Evolutionary conservation across 1,284 basidiomycete genomes (phyloP), one percentile per base, ranked within the genome.

Genomic region (Chalciporus piperatoides): DNA sequence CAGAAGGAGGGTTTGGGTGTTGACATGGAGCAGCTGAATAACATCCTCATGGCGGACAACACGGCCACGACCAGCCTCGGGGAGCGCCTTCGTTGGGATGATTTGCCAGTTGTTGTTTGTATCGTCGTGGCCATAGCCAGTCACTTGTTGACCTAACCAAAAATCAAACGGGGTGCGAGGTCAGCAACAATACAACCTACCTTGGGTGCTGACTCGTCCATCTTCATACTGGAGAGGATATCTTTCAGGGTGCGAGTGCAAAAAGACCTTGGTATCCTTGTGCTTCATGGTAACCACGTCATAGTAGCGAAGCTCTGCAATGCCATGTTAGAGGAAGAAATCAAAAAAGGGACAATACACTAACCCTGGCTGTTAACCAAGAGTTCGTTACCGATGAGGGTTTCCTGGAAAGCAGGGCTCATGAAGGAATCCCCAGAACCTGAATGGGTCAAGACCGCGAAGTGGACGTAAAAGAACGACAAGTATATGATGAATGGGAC

Each of bases 381-480:
- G 68, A 99, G 78, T 59, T 97, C 93, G 63, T 97, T 99, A 30
- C 94, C 95, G 23, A 77, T 69, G 33, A 99, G 77, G 4, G 95
- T 97, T 73, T 99, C 93, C 71, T 99, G 97, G 82, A 99, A 99
- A 7, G 86, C 85, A 10, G 96, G 91, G 63, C 89, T 94, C 97
- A 99, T 99, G 76, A 99, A 99, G 12, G 79, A 77, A 65, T 99
- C 97, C 10, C 97, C 97, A 15, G 95, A 80, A 27, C 97, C 97
- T 21, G 92, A 93, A 58, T 85, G 79, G n/a, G 76, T 90, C 59
- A 99, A 84, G 52, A 98, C 80, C 44, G 87, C 79, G 64, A 99
- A 97, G 69, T 99, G 97, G 19, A 97, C 74, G 75, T 90, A 99
- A 79, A 99, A 99, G 80, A 97, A 94, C 19, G 88, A 88, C 11